phyloP scores from a whole-genome alignment of 495 filamentous ascomycete genomes.

The Lepidopterella palustris region DNA sequence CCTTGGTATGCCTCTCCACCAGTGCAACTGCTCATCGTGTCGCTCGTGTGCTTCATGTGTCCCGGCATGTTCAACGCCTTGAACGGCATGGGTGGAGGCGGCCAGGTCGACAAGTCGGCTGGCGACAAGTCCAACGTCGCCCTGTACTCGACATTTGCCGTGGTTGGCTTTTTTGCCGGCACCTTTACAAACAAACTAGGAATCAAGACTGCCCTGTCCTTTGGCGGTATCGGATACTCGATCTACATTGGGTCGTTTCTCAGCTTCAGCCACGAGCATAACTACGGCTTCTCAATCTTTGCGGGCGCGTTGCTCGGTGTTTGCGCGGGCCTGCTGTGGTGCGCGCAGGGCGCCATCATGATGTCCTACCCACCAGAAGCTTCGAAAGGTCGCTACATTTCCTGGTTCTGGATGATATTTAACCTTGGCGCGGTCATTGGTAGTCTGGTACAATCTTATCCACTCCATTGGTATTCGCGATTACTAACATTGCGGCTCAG shows the following conservation, averaged over 20 bases:
- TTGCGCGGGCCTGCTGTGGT: conserved; percentile 84
- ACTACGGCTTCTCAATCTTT: conserved; percentile 50
- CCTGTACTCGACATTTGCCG: conserved; percentile 44
- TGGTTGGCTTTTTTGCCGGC: conserved; percentile 50
- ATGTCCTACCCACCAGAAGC: conserved; percentile 81
- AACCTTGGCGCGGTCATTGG: conserved; percentile 90
- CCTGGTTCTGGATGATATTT: conserved; percentile 91
- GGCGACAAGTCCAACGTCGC: conserved; percentile 42
- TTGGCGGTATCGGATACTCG: conserved; percentile 82
- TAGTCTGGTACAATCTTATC: conserved; percentile 52
- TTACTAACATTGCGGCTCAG: conserved; percentile 27
- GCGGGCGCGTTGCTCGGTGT: conserved; percentile 54
- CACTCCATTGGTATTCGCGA: not conserved
- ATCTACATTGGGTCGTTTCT: conserved; percentile 74
- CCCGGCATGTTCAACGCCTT: conserved; percentile 58
- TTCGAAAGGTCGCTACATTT: conserved; percentile 80
- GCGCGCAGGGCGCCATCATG: conserved; percentile 90
- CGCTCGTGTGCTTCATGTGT: conserved; percentile 84
- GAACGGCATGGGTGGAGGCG: conserved; percentile 48
- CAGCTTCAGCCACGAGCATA: conserved; percentile 70
- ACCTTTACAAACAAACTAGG: conserved; percentile 62
- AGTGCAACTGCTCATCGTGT: conserved; percentile 65
- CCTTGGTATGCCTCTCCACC: conserved; percentile 73
- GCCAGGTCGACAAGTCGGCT: conserved; percentile 39
- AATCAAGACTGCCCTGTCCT: conserved; percentile 59